Percentiles rank a stretch among this genome's conserved stretches.
phyloP scores from a whole-genome alignment of 768 basidiomycete species.

The Chlorophyllum brunneum region DNA sequence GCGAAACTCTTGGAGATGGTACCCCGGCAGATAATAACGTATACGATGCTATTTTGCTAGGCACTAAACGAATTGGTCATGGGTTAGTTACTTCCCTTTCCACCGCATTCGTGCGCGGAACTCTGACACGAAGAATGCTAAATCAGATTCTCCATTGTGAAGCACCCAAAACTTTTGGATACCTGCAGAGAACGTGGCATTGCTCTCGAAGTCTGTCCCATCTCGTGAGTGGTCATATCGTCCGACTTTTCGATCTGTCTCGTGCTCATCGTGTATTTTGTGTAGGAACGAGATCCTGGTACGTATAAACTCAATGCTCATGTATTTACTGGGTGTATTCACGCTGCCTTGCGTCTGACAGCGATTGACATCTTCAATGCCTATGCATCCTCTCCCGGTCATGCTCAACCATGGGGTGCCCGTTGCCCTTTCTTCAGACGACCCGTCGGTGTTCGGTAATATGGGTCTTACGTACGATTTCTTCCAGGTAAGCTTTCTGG shows the following conservation, averaged over 20 bases:
- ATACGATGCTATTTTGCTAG: constrained; percentile 75
- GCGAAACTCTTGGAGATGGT: constrained; percentile 81
- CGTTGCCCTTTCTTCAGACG: constrained; percentile 69
- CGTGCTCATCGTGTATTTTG: constrained; percentile 3
- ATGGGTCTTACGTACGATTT: constrained; percentile 78
- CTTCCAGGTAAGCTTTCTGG: constrained; percentile 49
- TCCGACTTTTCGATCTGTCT: not conserved
- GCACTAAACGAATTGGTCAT: constrained; percentile 81
- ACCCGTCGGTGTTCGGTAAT: constrained; percentile 74
- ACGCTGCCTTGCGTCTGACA: constrained; percentile 22
- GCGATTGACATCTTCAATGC: constrained; percentile 77
- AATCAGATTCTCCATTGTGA: constrained; percentile 67
- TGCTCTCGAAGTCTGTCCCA: constrained; percentile 74
- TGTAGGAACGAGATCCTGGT: constrained; percentile 73
- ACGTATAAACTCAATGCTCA: constrained; percentile 12
- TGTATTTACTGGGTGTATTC: not conserved
- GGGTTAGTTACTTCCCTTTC: constrained; percentile 38
- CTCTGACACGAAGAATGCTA: not conserved
- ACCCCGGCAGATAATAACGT: constrained; percentile 67
- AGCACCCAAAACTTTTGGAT: constrained; percentile 70
- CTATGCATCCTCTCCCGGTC: constrained; percentile 72
- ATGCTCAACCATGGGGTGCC: constrained; percentile 70
- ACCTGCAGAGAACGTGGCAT: constrained; percentile 61
- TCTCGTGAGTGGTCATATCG: constrained; percentile 54
- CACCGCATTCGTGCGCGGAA: too few species aligned